A percentile compares a stretch with the other conserved stretches of the same genome.
Evolutionary conservation across 495 filamentous ascomycete species (phyloP).

Genomic region (Aspergillus haitiensis): DNA sequence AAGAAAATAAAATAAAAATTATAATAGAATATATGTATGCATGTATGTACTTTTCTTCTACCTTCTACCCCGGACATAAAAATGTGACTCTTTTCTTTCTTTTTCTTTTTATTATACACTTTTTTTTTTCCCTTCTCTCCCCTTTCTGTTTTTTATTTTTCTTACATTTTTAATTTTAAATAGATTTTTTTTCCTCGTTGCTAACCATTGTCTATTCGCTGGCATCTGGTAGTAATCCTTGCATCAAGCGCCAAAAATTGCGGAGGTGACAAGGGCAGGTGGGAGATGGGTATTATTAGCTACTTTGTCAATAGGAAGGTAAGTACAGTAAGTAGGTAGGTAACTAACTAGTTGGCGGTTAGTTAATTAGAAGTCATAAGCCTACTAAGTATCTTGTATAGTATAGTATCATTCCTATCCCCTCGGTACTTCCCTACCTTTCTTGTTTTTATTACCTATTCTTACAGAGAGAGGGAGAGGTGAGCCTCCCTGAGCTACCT

Average conservation of each 20-base stretch:
- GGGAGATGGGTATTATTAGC: not conserved
- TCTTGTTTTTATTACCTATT: not conserved
- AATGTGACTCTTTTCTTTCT: not conserved
- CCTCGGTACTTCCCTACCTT: not conserved
- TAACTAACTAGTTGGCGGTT: not conserved
- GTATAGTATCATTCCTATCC: not conserved
- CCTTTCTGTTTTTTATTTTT: not conserved
- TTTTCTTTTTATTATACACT: not conserved
- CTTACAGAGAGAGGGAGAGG: not conserved
- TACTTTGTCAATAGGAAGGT: not conserved
- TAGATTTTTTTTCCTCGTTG: not conserved
- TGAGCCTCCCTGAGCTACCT: too few species aligned
- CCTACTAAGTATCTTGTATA: not conserved
- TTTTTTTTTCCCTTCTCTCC: not conserved
- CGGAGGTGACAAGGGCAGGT: constrained; percentile 22
- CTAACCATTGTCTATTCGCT: not conserved
- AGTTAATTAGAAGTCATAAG: not conserved
- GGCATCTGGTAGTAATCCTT: constrained; percentile 12
- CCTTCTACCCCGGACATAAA: not conserved
- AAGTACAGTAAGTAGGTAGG: too few species aligned
- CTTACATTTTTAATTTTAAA: not conserved
- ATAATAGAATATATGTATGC: too few species aligned
- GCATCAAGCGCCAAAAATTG: constrained; percentile 19
- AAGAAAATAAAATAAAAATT: too few species aligned
- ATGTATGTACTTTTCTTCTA: not conserved